Conservation (phyloP, 2,329 filamentous ascomycete genomes). For the Ceratocystis diversiconidia region DNA sequence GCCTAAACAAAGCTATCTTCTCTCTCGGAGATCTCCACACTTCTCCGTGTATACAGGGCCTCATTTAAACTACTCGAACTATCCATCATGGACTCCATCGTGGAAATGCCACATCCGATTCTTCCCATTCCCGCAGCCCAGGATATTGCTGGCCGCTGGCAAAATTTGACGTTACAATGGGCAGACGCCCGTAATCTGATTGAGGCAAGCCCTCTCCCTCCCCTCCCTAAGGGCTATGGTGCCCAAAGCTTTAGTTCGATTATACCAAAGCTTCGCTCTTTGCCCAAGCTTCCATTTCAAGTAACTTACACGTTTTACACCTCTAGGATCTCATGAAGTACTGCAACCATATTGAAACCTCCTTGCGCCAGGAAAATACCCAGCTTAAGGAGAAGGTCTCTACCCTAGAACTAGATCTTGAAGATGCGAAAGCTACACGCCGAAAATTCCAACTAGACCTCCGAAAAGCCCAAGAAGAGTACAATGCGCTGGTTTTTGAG, state of each 20-base stretch:
- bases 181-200: constrained; percentile 4
- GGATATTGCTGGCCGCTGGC: constrained; percentile 8
- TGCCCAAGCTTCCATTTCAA: background rate
- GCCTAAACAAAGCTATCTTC: too few relatives aligned
- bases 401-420: constrained; percentile 6
- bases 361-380: constrained; percentile 32
- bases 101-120: background rate
- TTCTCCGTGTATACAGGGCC: too few relatives aligned
- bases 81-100: background rate
- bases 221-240: background rate
- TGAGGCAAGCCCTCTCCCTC: background rate
- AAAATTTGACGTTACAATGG: background rate
- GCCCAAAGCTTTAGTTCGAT: background rate
- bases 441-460: constrained; percentile 18
- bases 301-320: background rate
- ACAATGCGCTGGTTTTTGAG: background rate
- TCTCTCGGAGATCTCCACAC: too few relatives aligned
- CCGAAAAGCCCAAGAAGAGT: constrained; percentile 1
- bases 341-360: constrained; percentile 31
- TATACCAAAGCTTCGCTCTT: background rate
- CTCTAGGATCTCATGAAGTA: constrained; percentile 36
- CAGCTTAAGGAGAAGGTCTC: constrained; percentile 24
- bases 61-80: too few relatives aligned
- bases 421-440: constrained; percentile 17
- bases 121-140: constrained; percentile 1